These are phyloP conservation scores for Turnera subulata DNA, from an alignment of 345 rosid genomes.

Conservation along the genomic window DNA sequence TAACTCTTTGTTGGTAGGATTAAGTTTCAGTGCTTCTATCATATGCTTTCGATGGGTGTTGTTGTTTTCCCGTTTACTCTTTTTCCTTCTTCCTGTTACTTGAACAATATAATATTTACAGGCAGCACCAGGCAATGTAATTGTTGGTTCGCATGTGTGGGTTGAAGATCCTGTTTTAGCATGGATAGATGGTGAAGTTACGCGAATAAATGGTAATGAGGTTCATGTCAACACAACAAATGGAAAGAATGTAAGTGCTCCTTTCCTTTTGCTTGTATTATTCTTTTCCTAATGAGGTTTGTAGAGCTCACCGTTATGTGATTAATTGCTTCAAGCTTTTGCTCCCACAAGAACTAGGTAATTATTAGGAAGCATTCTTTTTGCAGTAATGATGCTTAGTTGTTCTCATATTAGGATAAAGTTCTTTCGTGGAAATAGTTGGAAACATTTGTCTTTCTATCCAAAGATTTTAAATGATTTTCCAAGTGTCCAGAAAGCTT, in stretches of 20 bases:
- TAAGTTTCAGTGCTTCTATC: not conserved
- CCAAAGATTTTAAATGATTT: too few relatives aligned
- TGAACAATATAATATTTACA: constrained; percentile 25
- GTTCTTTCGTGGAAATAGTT: too few relatives aligned
- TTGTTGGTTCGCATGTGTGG: constrained; percentile 85
- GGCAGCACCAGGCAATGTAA: constrained; percentile 66
- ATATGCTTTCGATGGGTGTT: not conserved
- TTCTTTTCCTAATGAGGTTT: not conserved
- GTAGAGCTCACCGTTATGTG: not conserved
- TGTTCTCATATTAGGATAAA: too few relatives aligned
- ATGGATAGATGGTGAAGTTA: constrained; percentile 71
- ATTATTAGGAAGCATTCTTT: not conserved
- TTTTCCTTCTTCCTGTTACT: constrained; percentile 9
- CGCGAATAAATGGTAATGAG: constrained; percentile 41
- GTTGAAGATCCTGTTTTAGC: constrained; percentile 72
- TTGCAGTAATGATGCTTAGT: too few relatives aligned
- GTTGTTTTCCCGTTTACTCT: not conserved
- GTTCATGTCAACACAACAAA: constrained; percentile 45
- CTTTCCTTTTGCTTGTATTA: not conserved
- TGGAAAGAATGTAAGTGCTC: constrained; percentile 53
- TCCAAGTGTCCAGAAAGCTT: too few relatives aligned
- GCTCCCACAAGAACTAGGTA: not conserved
- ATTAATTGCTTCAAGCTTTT: not conserved
- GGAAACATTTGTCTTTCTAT: too few relatives aligned
- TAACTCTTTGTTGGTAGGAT: not conserved